Evolutionary conservation across 164 flowering plant genomes (phyloP).

Genomic region (Tetracentron sinense): DNA sequence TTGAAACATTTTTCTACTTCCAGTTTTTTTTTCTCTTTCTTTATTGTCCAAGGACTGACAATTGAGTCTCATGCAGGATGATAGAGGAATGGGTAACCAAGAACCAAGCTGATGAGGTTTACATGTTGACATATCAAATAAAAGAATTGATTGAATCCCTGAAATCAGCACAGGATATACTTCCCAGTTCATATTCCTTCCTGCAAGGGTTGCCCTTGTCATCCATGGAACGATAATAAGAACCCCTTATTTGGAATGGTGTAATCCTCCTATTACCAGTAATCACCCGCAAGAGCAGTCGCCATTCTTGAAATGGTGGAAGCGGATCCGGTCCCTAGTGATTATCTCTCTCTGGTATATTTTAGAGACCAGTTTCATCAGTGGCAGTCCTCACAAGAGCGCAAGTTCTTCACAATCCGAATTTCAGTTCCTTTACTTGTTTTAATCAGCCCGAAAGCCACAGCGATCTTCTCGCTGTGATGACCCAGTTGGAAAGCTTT

Average conservation of each 20-base stretch:
- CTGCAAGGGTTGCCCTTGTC: slow-evolving; percentile 27
- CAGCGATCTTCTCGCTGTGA: slow-evolving; percentile 50
- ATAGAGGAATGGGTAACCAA: slow-evolving; percentile 27
- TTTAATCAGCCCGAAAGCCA: slow-evolving; percentile 39
- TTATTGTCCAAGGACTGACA: not conserved
- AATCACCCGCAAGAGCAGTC: slow-evolving; percentile 39
- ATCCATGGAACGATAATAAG: slow-evolving; percentile 19
- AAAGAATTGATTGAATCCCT: slow-evolving; percentile 19
- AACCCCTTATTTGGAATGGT: not conserved
- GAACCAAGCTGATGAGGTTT: slow-evolving; percentile 28
- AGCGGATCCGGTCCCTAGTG: slow-evolving; percentile 36
- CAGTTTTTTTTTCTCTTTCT: not conserved
- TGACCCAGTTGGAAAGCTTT: slow-evolving; percentile 34
- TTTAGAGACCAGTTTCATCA: slow-evolving; percentile 35
- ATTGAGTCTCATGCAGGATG: slow-evolving; percentile 19
- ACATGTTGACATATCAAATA: slow-evolving; percentile 27
- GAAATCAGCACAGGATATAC: slow-evolving; percentile 16
- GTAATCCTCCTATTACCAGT: slow-evolving; percentile 27
- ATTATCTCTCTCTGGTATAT: slow-evolving; percentile 30
- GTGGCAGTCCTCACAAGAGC: slow-evolving; percentile 45
- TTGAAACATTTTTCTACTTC: too few species aligned
- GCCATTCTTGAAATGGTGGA: slow-evolving; percentile 43
- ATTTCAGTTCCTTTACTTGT: slow-evolving; percentile 26
- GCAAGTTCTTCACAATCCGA: slow-evolving; percentile 34
- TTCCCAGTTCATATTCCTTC: slow-evolving; percentile 26